phyloP scores from a whole-genome alignment of 2,329 filamentous ascomycete genomes.

The Aspergillus fructus region DNA sequence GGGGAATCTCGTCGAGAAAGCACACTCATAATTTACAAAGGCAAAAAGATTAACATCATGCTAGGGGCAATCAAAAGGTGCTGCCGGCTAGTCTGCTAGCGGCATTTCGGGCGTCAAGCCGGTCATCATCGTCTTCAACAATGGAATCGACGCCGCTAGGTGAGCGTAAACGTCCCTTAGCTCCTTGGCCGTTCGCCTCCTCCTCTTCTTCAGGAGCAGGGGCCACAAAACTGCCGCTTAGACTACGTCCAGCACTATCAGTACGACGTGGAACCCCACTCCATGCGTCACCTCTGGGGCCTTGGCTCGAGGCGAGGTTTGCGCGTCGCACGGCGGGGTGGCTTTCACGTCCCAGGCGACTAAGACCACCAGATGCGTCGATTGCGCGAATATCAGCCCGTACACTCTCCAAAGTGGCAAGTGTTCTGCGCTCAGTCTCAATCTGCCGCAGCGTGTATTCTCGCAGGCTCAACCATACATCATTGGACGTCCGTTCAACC shows the following conservation, averaged over 20 bases:
- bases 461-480: conserved; percentile 77
- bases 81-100: conserved; percentile 90
- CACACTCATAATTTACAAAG: conserved; percentile 35
- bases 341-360: conserved; percentile 81
- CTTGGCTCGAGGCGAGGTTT: conserved; percentile 82
- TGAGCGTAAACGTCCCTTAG: conserved; percentile 47
- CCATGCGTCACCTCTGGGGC: conserved; percentile 97
- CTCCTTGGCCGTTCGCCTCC: conserved; percentile 48
- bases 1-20: conserved; percentile 34
- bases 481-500: conserved; percentile 83
- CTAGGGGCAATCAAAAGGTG: conserved; percentile 66
- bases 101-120: conserved; percentile 92
- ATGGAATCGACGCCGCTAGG: conserved; percentile 47
- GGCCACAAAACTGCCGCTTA: conserved; percentile 71
- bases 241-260: conserved; percentile 73
- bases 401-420: conserved; percentile 90
- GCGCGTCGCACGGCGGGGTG: conserved; percentile 73
- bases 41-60: conserved; percentile 2
- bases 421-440: conserved; percentile 86
- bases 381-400: conserved; percentile 91
- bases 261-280: conserved; percentile 84
- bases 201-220: conserved; percentile 64
- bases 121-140: conserved; percentile 72
- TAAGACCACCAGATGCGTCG: conserved; percentile 85
- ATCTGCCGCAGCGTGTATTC: conserved; percentile 95